Base-by-base conservation (phyloP, 768 basidiomycete species). In the Tricholoma bakamatsutake region DNA sequence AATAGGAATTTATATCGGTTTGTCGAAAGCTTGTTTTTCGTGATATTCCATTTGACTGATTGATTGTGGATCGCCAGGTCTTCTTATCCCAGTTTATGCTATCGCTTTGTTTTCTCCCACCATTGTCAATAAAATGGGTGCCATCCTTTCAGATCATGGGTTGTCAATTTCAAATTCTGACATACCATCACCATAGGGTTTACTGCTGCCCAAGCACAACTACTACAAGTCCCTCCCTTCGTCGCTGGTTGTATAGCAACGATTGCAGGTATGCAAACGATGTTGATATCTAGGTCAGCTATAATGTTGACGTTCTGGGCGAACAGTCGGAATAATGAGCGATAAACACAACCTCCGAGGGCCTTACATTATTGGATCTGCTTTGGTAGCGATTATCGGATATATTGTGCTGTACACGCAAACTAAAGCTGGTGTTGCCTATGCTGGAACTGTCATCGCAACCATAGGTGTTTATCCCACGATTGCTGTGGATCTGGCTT, bases 401-500 rank as follows among this genome's bases (percentile, higher is more conserved):
- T 84, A 78, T 54, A 71, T 81, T 55, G 56, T 83, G 18, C 64
- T 80, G 24, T 80, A 80, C 55, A 71, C 72, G 1, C 68, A 68
- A 60, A 52, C 50, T 4, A 55, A 55, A 4, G 65, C 72, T 21
- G 70, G 66, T 6, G 73, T 64, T 52, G 78, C 69, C 3, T 84
- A 84, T 59, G 65, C 69, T 7, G 83, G 79, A 1, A 67, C 78
- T 4, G 54, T 84, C 30, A 66, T 84, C 39, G 76, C 80, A 27
- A 78, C 81, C 3, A 65, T 73, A 17, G 83, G 83, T 17, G 76
- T 81, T 5, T 83, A 69, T 60, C 80, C 84, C 0, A 76, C 74
- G 5, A 71, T 83, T 51, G 69, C 74, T 1, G 62, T 82, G 17
- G 62, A 64, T 27, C 64, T 85, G 1, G 80, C 81, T 34, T 85